These are phyloP conservation scores for Fraxinus baroniana DNA, from an alignment of 305 asterid genomes.

Conservation along the genomic window DNA sequence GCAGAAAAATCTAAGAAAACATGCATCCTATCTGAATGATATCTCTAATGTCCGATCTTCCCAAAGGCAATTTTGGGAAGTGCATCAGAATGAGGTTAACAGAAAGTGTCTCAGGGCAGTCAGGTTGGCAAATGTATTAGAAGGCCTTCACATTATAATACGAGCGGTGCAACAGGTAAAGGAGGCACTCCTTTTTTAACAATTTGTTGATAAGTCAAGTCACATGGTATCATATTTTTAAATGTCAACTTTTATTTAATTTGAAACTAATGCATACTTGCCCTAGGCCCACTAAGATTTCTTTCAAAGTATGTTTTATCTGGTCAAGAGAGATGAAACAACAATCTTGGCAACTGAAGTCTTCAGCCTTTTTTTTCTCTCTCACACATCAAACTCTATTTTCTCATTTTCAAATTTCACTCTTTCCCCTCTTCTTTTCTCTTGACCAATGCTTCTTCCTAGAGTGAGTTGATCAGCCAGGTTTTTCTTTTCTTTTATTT, in stretches of 20 bases:
- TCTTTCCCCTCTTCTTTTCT: background rate
- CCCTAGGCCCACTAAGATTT: background rate
- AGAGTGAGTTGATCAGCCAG: background rate
- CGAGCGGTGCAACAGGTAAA: background rate
- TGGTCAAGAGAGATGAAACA: background rate
- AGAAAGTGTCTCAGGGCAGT: background rate
- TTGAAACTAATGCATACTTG: background rate
- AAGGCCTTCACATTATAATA: background rate
- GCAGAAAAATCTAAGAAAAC: background rate
- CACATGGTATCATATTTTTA: background rate
- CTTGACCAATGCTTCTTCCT: background rate
- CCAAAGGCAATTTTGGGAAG: background rate
- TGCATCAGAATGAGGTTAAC: background rate
- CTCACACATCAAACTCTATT: background rate
- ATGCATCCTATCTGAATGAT: background rate
- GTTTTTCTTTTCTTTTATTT: background rate
- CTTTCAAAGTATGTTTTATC: background rate
- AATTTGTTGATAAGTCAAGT: background rate
- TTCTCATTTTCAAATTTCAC: background rate
- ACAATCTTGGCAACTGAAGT: background rate
- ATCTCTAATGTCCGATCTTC: background rate
- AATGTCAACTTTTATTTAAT: background rate
- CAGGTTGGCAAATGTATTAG: background rate
- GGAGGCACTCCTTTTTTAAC: background rate
- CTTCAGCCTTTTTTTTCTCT: background rate